Conservation (phyloP, 331 rosid genomes). For the Acacia concinna region DNA sequence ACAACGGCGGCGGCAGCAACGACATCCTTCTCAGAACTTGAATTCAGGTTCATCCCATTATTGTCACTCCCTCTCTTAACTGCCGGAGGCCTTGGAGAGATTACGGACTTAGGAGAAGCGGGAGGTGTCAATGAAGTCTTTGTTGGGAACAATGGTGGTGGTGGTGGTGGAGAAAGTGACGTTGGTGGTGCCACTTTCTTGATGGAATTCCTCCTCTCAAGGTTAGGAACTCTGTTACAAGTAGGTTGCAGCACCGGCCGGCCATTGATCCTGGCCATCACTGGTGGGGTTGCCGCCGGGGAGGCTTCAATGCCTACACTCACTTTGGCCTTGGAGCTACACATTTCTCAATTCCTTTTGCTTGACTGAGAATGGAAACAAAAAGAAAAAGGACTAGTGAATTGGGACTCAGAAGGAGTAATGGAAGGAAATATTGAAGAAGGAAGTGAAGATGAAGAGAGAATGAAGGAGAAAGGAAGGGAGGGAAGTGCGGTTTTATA, state of each 20-base stretch:
- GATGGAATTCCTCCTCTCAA: conserved; percentile 63
- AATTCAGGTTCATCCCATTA: conserved; percentile 53
- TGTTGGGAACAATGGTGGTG: conserved; percentile 32
- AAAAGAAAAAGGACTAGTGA: background rate
- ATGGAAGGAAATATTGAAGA: background rate
- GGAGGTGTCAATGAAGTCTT: conserved; percentile 62
- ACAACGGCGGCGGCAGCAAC: background rate
- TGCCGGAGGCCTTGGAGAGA: conserved; percentile 52
- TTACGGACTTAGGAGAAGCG: conserved; percentile 60
- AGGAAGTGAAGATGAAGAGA: conserved; percentile 4
- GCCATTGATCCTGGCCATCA: conserved; percentile 61
- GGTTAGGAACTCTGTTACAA: conserved; percentile 69
- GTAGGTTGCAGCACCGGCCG: conserved; percentile 91
- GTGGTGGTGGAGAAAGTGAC: conserved; percentile 50
- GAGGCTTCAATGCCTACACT: conserved; percentile 54
- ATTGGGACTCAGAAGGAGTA: background rate
- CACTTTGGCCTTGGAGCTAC: conserved; percentile 68
- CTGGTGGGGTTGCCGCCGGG: conserved; percentile 35
- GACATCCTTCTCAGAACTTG: conserved; percentile 64
- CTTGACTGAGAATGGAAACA: background rate
- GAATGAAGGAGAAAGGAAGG: conserved; percentile 43
- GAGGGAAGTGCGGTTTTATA: conserved; percentile 52
- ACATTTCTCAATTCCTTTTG: conserved; percentile 41
- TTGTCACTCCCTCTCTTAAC: conserved; percentile 65
- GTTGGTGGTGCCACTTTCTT: conserved; percentile 53